Evolutionary conservation across 2,329 filamentous ascomycete genomes (phyloP), one percentile per base, ranked within the genome.

Genomic region (Aspergillus chevalieri): DNA sequence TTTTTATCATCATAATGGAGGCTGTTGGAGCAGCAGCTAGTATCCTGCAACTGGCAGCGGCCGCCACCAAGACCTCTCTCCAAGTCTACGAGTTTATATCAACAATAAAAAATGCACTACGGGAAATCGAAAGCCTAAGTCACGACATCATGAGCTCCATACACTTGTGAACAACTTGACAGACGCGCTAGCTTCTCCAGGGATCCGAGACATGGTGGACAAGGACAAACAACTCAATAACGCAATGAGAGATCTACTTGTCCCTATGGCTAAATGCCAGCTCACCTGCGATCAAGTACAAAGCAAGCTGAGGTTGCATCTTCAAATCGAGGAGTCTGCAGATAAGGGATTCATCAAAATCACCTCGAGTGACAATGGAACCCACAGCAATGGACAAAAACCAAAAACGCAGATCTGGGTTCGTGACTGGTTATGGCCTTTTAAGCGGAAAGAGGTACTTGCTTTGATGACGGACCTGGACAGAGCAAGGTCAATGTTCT

Each of bases 41-140:
- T 14, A 36, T 47, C 36, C 28, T 47, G 10, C 49, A 51, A 30
- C 14, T 51, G 28, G 33, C 46, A 12, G 26, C 28, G 30, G n/a
- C 24, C 6, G 48, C 45, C 1, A 28, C 30, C 19, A 39, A 44
- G 17, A 42, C 49, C 3, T 43, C 49, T 6, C 19, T 51, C 6
- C 17, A 51, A 28, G 33, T 51, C 19, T 48, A 51, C 22, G 38
- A 48, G 19, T 48, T 51, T 24, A 22, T 51, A 24, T 48, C 39
- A 14, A 48, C 43, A 3, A 51, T 48, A 14, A 43, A 26, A 41
- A 33, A 45, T 19, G 49, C 46, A 17, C 49, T 46, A 9, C 46
- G 21, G 6, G 48, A 50, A 19, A 43, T 50, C 21, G 14, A 15
- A 17, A 19, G 10, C 2, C 26, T 50, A 22, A 48, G 15, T 12